Evolutionary conservation across 371 early-diverging fungal genomes (phyloP), one percentile per base, ranked within the genome.

Genomic region (Phascolomyces articulosus): DNA sequence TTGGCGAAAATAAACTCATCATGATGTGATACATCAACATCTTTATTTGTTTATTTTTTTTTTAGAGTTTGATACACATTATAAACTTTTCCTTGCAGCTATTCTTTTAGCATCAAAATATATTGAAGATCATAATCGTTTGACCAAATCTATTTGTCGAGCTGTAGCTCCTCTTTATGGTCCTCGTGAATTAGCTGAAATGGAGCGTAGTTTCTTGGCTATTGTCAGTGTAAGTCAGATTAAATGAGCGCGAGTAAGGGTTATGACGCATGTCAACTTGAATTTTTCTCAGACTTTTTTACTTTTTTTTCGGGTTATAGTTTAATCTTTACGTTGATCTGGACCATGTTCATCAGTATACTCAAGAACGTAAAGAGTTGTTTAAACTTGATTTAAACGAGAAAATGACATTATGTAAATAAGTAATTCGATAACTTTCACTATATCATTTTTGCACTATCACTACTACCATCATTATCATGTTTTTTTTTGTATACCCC

Each of bases 1-100:
- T n/a, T n/a, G n/a, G n/a, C n/a, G n/a, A n/a, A n/a, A n/a, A n/a
- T n/a, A 27, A 58, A 11, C 20, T 11, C 20, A 41, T 24, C 20
- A n/a, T 21, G 1, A 60, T 47, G 31, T 28, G 8, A 34, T 34
- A 9, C 11, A 34, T 34, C 6, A 6, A 34, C 2, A 9, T 9
- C 34, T 2, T 34, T 34, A 1, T 18, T 44, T n/a, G n/a, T n/a
- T n/a, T n/a, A n/a, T 13, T 44, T 15, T n/a, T 16, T 44, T 44
- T 4, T 18, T 69, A 77, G 87, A 88, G 59, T 83, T 83, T 28
- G 92, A 90, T 62, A 90, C 92, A 6, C 90, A 89, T 21, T 88
- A 90, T 67, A 84, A 87, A 59, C 82, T 91, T 40, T 90, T 91
- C 57, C 62, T 90, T 61, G 87, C 89, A 2, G 85, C 92, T 21